Base-by-base conservation (phyloP, 805 yeast species). In the Wickerhamomyces bisporus region DNA sequence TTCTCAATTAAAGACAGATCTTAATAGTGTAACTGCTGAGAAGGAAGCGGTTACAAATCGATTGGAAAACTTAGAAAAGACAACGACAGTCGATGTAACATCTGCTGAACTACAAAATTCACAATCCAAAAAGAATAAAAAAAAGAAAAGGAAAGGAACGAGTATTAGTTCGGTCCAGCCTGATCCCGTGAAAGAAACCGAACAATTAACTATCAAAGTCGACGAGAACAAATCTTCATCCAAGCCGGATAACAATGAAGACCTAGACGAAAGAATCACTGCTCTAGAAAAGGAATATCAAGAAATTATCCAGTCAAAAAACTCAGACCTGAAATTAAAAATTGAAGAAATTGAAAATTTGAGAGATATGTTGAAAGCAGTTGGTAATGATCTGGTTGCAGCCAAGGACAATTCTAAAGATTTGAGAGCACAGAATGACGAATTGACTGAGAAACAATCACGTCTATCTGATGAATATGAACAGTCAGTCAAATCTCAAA, bases 331-430 rank as follows among this genome's bases (percentile, higher is more conserved):
- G n/a, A 60, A 57, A 25, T 32, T 52, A 8, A 77, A 78, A 42
- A 41, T 53, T 11, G 84, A 77, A 38, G 95, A 88, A 51, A 62
- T 87, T 14, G 87, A 78, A 33, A 71, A 68, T 36, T 66, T 84
- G 36, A 75, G 79, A 50, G 96, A 87, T 41, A 85, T 82, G 86
- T 57, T 89, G 38, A 72, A 72, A 45, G 78, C 75, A 40, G 70
- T 88, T 20, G 96, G 96, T 1, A 75, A 84, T 50, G 94, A 86
- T 35, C 65, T 88, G 7, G 94, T 88, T 1, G 71, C 74, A 5
- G 76, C 87, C 0, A 77, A 73, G 45, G 86, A 82, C 32, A 62
- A 75, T 38, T 36, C 79, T 16, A 80, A 81, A 48, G 56, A 52
- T 4, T 25, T 58, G 15, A 55, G 51, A n/a, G 7, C 32, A 40